Evolutionary conservation across 1,139 yeast genomes (phyloP), one percentile per base, ranked within the genome.

Genomic region (Blastobotrys illinoisensis): DNA sequence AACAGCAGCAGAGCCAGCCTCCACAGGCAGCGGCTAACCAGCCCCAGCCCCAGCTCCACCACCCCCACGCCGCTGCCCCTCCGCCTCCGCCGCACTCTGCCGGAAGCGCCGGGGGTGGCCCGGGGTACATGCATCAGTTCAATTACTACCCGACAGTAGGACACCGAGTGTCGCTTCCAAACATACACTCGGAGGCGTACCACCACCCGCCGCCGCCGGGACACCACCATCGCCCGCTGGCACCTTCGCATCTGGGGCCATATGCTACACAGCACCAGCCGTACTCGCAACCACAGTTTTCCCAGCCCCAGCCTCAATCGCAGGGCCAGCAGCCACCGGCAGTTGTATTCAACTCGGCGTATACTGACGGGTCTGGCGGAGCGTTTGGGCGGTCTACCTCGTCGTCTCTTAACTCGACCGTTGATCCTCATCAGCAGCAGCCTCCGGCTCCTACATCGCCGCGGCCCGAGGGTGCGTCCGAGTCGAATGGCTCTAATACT

Each of bases 341-440:
- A 7, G 50, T 46, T 9, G 62, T 66, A 9, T 67, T 67, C 56
- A 67, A 67, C 51, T 55, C 70, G 2, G 67, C 70, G 9, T 67
- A 65, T 49, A 67, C 68, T 5, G 49, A 62, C n/a, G 69, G 65
- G 53, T 64, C 68, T 1, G 63, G 60, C 14, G 32, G 63, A 16
- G 68, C 67, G 16, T 66, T 65, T 59, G 55, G 67, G 44, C 64
- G 64, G 51, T 63, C 68, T 3, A 60, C 68, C 9, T 54, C 66
- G 14, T 57, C 63, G 44, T 54, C 61, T 13, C 21, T 56, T 32
- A 48, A 50, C 21, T 48, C 62, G 14, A 52, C 62, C 3, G 58
- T 64, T 5, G 67, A 64, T 51, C 68, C 69, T 20, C 68, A 63
- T 52, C 60, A 62, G 32, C 60, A 62, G 32, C 56, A 21, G 28